Percentiles rank a stretch among this genome's conserved stretches.
Conservation (phyloP, 768 basidiomycete genomes). For the Suillus hirtellus region DNA sequence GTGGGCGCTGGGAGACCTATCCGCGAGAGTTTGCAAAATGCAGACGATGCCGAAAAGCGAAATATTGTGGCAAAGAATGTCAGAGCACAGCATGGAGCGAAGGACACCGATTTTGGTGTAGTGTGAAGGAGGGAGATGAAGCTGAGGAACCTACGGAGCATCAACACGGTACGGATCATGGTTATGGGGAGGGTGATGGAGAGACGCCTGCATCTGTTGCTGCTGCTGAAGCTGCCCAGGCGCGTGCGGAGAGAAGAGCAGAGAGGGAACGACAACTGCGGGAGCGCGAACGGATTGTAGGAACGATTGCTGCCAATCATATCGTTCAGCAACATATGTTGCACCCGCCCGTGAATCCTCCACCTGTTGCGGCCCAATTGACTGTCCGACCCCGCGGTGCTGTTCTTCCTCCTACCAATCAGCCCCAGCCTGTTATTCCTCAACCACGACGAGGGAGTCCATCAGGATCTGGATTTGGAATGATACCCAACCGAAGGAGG, state of each 20-base stretch:
- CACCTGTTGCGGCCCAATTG: constrained; percentile 20
- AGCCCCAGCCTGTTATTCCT: constrained; percentile 21
- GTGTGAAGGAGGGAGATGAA: constrained; percentile 58
- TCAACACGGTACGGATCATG: constrained; percentile 18
- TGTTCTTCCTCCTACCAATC: constrained; percentile 25
- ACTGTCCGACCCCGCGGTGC: constrained; percentile 29
- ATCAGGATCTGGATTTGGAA: neutral
- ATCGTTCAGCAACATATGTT: constrained; percentile 11
- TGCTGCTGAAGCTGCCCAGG: constrained; percentile 17
- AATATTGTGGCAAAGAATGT: constrained; percentile 97
- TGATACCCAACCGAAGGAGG: constrained; percentile 29
- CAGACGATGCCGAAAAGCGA: constrained; percentile 92
- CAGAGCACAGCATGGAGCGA: constrained; percentile 97
- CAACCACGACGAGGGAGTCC: constrained; percentile 13
- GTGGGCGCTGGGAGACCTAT: constrained; percentile 90
- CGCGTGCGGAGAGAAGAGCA: constrained; percentile 36
- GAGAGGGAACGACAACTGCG: constrained; percentile 36
- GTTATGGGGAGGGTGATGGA: neutral
- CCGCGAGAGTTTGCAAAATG: constrained; percentile 98
- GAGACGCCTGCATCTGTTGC: neutral
- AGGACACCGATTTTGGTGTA: constrained; percentile 95
- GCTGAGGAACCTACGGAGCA: constrained; percentile 30
- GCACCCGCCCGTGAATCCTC: constrained; percentile 16
- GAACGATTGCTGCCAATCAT: constrained; percentile 18
- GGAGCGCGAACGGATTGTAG: constrained; percentile 24